phyloP scores from a whole-genome alignment of 164 flowering plant species.

The Amborella trichopoda region DNA sequence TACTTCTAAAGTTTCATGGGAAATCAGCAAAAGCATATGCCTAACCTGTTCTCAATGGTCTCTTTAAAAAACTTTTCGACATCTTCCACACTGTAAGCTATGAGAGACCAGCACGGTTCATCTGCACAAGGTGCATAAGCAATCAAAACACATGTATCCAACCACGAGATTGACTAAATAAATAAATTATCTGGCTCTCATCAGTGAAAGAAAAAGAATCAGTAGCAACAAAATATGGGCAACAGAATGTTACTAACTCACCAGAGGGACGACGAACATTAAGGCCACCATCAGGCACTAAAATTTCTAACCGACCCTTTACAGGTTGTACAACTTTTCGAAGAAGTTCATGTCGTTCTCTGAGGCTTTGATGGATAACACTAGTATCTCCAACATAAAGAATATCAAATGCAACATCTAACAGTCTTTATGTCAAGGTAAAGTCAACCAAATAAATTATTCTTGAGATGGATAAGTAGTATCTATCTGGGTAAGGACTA shows the following conservation, averaged over 20 bases:
- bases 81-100: slow-evolving; percentile 57
- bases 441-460: slow-evolving; percentile 3
- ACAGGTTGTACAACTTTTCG: slow-evolving; percentile 64
- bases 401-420: slow-evolving; percentile 94
- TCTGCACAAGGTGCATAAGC: slow-evolving; percentile 24
- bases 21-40: too few relatives aligned
- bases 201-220: background rate
- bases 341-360: slow-evolving; percentile 80
- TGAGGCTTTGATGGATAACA: slow-evolving; percentile 87
- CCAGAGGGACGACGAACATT: slow-evolving; percentile 47
- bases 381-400: slow-evolving; percentile 97
- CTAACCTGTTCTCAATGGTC: slow-evolving; percentile 75
- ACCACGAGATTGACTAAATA: background rate
- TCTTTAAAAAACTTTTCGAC: slow-evolving; percentile 80
- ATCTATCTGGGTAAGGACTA: too few relatives aligned
- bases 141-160: background rate
- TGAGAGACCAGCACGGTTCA: slow-evolving; percentile 76
- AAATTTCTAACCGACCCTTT: slow-evolving; percentile 69
- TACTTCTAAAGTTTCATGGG: too few relatives aligned
- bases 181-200: background rate
- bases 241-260: slow-evolving; percentile 10
- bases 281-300: slow-evolving; percentile 75
- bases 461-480: too few relatives aligned
- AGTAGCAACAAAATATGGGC: background rate
- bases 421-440: slow-evolving; percentile 31